Base-by-base conservation (phyloP, 2,329 filamentous ascomycete genomes). In the Coniella vitis region DNA sequence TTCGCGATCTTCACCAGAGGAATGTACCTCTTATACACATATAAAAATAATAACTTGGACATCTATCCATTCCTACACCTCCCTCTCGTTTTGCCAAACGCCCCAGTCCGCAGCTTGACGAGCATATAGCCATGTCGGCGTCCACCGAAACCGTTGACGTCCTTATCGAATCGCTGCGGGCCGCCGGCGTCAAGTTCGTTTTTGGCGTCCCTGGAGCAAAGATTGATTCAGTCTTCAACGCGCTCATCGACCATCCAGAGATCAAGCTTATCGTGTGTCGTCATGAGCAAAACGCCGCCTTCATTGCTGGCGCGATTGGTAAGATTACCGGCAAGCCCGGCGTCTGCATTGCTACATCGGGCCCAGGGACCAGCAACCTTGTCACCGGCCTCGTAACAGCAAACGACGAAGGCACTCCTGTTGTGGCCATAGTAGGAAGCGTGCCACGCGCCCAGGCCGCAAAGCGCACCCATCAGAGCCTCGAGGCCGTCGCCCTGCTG, bases 261-360 rank as follows among this genome's bases (percentile, higher is more conserved):
- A 72, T 74, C 60, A 63, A 65, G 49, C 62, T 74, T 14, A 61
- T 74, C 20, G 67, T 74, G 12, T 72, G 69, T 50, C 63, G 71
- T 14, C 71, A 74, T 53, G 71, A 74, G 55, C 71, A 74, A 49
- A 74, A 74, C 55, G 71, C 71, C 14, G 71, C 70, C 7, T 71
- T 74, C 60, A 74, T 74, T 62, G 71, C 71, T 17, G 69, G 69
- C 2, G 71, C 69, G 0, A 61, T 69, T 19, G 71, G 71, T 10
- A 61, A 69, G 25, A 67, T 74, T 49, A 73, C 70, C 1, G 71
- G 70, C 16, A 60, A 61, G 3, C 69, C 70, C 4, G 71, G 71
- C 10, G 70, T 73, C 1, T 71, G 66, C 56, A 68, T 73, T 39
- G 71, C 68, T 16, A 74, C 71, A 3, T 72, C 68, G 12, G 71